Evolutionary conservation across 1,284 basidiomycete genomes (phyloP), one percentile per base, ranked within the genome.

Genomic region (Sporisorium scitamineum): DNA sequence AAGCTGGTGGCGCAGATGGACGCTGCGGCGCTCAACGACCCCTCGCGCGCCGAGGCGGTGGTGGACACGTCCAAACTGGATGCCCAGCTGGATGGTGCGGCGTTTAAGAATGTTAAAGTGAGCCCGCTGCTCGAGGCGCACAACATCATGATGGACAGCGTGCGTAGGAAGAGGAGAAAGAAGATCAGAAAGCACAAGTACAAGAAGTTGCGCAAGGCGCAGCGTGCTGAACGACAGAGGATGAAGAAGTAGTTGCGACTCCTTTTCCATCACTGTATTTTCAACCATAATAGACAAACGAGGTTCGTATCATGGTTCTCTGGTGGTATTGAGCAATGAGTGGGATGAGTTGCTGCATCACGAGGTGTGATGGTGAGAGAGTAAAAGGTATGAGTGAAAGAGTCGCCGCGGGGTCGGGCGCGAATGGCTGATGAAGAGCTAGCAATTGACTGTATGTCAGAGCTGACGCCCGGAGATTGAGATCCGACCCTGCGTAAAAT

Each of bases 111-210:
- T 6, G 62, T 57, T 24, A 62, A 61, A 32, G 68, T 70, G 62
- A 61, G 69, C 55, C 63, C 69, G 20, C 22, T 66, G 69, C 42
- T 71, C 45, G 69, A 57, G 42, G 69, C 69, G 20, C 61, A 76
- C 60, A 75, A 65, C 47, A 75, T 84, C 34, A 54, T 75, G 58
- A 72, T 84, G 70, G 84, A 85, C 62, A 84, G 83, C 53, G 80
- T 82, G 57, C 74, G 80, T 29, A 64, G 84, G 41, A 85, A 85
- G 74, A 70, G 84, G 59, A 82, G 76, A 51, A 84, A 84, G 72
- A 84, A 85, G 82, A 85, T 85, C 73, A 71, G 80, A 61, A 85
- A 85, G 78, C 83, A 84, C 79, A 85, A 84, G 80, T 81, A 84
- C 76, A 80, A 80, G 76, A 84, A 84, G 74, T 61, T 84, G 62